Evolutionary conservation across 805 yeast species (phyloP).

Genomic region (Candida maltosa): DNA sequence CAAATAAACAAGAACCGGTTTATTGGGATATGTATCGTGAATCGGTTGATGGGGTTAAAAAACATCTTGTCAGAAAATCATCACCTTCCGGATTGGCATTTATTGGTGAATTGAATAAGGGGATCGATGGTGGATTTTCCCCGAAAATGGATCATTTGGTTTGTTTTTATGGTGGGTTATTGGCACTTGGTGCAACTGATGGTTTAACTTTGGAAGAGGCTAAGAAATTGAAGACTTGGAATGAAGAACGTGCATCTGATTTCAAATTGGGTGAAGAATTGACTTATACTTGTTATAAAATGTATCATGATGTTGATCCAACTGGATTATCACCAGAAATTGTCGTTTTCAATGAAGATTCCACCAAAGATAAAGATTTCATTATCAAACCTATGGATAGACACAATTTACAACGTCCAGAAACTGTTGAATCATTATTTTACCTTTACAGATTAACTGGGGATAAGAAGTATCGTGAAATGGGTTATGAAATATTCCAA

Average conservation of each 20-base stretch:
- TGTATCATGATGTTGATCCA: constrained; percentile 61
- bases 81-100: constrained; percentile 61
- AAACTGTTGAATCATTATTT: constrained; percentile 86
- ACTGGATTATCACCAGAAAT: constrained; percentile 90
- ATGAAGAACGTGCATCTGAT: constrained; percentile 54
- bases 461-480: constrained; percentile 75
- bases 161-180: constrained; percentile 85
- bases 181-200: constrained; percentile 85
- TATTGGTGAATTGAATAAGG: constrained; percentile 74
- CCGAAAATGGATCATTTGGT: constrained; percentile 90
- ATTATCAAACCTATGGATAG: constrained; percentile 65
- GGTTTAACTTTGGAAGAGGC: constrained; percentile 63
- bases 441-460: constrained; percentile 76
- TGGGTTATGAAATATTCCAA: constrained; percentile 86
- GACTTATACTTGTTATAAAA: constrained; percentile 76
- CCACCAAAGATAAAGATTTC: constrained; percentile 50
- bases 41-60: constrained; percentile 72
- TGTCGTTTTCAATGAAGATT: constrained; percentile 71
- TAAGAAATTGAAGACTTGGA: constrained; percentile 54
- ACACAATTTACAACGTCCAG: constrained; percentile 90
- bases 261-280: constrained; percentile 69
- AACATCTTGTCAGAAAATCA: constrained; percentile 58
- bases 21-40: constrained; percentile 76
- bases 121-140: constrained; percentile 57
- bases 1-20: constrained; percentile 54